Evolutionary conservation across 2,329 filamentous ascomycete species (phyloP).

Genomic region (Didymella exigua): DNA sequence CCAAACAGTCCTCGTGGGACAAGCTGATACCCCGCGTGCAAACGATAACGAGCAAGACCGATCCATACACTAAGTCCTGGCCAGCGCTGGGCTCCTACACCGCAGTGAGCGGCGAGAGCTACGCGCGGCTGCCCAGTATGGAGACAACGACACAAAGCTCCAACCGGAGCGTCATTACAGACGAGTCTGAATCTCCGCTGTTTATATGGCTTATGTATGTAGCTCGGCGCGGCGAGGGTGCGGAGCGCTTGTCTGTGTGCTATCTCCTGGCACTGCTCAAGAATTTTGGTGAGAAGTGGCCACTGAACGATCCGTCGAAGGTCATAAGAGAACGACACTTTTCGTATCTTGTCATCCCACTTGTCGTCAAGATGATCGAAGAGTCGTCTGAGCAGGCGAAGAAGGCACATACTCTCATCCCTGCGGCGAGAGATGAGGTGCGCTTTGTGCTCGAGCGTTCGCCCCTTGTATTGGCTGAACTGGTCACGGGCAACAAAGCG

Average conservation of each 20-base stretch:
- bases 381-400: slow-evolving; percentile 38
- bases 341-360: slow-evolving; percentile 53
- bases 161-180: slow-evolving; percentile 39
- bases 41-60: slow-evolving; percentile 46
- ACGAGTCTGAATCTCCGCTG: slow-evolving; percentile 55
- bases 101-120: slow-evolving; percentile 34
- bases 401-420: slow-evolving; percentile 39
- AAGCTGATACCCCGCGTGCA: slow-evolving; percentile 49
- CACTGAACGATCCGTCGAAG: slow-evolving; percentile 45
- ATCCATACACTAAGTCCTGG: slow-evolving; percentile 51
- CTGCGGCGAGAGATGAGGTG: slow-evolving; percentile 53
- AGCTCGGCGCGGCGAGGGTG: slow-evolving; percentile 49
- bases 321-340: slow-evolving; percentile 51
- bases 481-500: slow-evolving; percentile 77
- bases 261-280: slow-evolving; percentile 47
- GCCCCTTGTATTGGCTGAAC: slow-evolving; percentile 74
- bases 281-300: slow-evolving; percentile 46
- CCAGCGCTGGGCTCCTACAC: slow-evolving; percentile 49
- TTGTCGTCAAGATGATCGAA: slow-evolving; percentile 56
- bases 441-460: slow-evolving; percentile 57
- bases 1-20: slow-evolving; percentile 36
- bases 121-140: slow-evolving; percentile 40
- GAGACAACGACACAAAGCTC: slow-evolving; percentile 38
- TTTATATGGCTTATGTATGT: slow-evolving; percentile 56
- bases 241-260: slow-evolving; percentile 51